A percentile compares a stretch with the other conserved stretches of the same genome.
These are phyloP conservation scores for Diddensiella transvaalensis DNA, from an alignment of 805 yeast species.

Conservation along the genomic window DNA sequence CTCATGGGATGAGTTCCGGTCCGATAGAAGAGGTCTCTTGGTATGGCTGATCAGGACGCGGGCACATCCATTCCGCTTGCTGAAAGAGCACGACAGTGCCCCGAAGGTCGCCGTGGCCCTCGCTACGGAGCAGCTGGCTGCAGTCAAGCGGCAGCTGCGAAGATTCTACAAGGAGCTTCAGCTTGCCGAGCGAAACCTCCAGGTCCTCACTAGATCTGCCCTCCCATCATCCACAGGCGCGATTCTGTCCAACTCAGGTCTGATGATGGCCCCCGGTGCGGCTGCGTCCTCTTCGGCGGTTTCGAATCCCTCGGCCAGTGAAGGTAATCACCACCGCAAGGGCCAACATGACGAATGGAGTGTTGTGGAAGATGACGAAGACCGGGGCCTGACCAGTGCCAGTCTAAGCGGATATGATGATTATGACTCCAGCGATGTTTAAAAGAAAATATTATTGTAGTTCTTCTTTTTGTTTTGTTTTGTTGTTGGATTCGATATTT, in stretches of 20 bases:
- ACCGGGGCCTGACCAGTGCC: slow-evolving; percentile 20
- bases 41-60: slow-evolving; percentile 18
- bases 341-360: slow-evolving; percentile 21
- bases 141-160: slow-evolving; percentile 10
- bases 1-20: slow-evolving; percentile 24
- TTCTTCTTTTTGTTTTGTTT: not conserved
- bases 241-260: not conserved
- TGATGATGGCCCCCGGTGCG: not conserved
- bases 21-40: slow-evolving; percentile 18
- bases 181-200: slow-evolving; percentile 7
- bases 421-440: slow-evolving; percentile 18
- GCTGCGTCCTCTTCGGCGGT: not conserved
- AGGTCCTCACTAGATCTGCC: not conserved
- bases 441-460: not conserved
- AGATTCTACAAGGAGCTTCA: slow-evolving; percentile 12
- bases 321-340: not conserved
- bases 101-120: slow-evolving; percentile 2
- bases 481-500: not conserved
- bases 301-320: not conserved
- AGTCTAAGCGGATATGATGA: slow-evolving; percentile 21
- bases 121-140: slow-evolving; percentile 8
- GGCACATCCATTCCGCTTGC: not conserved
- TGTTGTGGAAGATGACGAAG: slow-evolving; percentile 20
- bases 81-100: not conserved
- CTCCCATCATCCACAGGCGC: not conserved